Evolutionary conservation across 345 rosid genomes (phyloP).

Genomic region (Eucalyptus erythrocorys): DNA sequence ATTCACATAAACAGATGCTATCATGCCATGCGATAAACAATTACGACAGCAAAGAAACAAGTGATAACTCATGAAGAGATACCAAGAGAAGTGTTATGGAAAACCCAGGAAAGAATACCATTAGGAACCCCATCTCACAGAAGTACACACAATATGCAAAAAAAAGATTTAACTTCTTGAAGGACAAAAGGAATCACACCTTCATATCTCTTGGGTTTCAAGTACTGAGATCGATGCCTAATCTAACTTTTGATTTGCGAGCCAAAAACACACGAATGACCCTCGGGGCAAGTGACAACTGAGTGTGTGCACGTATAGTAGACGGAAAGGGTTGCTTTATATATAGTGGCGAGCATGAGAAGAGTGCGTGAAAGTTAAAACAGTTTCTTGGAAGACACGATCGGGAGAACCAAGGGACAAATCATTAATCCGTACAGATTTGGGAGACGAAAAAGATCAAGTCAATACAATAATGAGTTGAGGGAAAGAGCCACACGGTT

Average conservation of each 20-base stretch:
- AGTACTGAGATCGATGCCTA: background rate
- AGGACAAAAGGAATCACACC: background rate
- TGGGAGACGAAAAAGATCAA: background rate
- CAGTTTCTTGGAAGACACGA: background rate
- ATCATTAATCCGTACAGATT: background rate
- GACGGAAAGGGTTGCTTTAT: background rate
- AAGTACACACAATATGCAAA: background rate
- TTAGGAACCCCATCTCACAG: background rate
- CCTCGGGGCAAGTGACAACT: background rate
- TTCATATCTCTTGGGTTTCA: background rate
- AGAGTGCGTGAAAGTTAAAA: background rate
- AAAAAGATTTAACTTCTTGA: background rate
- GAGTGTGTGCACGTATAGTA: background rate
- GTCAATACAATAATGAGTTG: background rate
- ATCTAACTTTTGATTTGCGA: background rate
- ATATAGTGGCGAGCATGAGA: background rate
- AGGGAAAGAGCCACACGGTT: background rate
- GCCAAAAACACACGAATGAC: background rate
- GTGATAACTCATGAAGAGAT: background rate
- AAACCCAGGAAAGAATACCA: background rate
- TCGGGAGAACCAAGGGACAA: background rate
- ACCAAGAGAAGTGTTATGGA: background rate
- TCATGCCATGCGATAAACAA: too few species aligned
- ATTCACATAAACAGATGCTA: background rate
- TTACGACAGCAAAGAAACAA: background rate